phyloP scores from a whole-genome alignment of 805 yeast genomes.

The Sugiyamaella floridensis region DNA sequence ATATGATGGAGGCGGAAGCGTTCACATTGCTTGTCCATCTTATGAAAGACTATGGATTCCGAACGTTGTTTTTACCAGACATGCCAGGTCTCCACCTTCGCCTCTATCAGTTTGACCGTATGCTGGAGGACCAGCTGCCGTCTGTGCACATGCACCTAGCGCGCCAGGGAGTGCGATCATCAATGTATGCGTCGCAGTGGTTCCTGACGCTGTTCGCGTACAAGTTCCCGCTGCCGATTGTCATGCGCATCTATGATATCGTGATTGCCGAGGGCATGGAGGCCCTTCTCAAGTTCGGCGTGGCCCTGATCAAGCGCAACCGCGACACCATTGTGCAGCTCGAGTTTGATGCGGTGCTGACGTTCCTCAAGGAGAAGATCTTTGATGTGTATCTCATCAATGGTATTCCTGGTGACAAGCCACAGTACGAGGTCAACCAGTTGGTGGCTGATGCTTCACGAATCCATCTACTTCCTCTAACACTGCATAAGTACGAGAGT shows the following conservation, averaged over 20 bases:
- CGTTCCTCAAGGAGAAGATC: constrained; percentile 69
- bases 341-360: constrained; percentile 69
- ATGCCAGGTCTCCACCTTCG: constrained; percentile 89
- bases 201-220: constrained; percentile 91
- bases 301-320: constrained; percentile 70
- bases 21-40: constrained; percentile 72
- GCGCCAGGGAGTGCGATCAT: constrained; percentile 81
- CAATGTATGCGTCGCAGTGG: constrained; percentile 99
- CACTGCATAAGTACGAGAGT: constrained; percentile 58
- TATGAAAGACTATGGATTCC: constrained; percentile 78
- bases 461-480: constrained; percentile 64
- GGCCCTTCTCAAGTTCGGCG: constrained; percentile 74
- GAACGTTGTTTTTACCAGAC: constrained; percentile 73
- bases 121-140: constrained; percentile 73
- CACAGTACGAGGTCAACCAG: constrained; percentile 56
- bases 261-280: constrained; percentile 89
- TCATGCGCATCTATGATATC: constrained; percentile 78
- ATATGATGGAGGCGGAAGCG: constrained; percentile 75
- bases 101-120: constrained; percentile 83
- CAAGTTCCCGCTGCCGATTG: constrained; percentile 86
- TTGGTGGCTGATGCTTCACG: constrained; percentile 74
- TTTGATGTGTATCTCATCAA: constrained; percentile 58
- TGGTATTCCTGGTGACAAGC: constrained; percentile 8
- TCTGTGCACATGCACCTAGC: constrained; percentile 64
- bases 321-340: constrained; percentile 50